A percentile compares a stretch with the other conserved stretches of the same genome.
Conservation (phyloP, 2,329 filamentous ascomycete species). For the Thelonectria olida region DNA sequence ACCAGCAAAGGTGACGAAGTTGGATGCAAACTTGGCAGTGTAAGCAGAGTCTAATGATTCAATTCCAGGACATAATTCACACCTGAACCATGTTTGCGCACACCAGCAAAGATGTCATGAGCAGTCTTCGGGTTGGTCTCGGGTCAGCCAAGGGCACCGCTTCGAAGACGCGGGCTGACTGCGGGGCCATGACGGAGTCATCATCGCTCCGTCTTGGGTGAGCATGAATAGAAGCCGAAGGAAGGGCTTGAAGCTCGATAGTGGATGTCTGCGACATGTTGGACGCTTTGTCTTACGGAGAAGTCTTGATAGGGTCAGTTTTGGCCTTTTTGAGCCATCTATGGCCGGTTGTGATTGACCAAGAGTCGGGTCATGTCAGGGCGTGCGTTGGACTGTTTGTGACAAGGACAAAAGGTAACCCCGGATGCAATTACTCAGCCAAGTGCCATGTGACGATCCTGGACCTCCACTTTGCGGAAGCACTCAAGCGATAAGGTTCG, state of each 20-base stretch:
- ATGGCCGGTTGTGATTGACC: neutral
- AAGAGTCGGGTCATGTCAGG: neutral
- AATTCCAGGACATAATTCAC: too few relatives aligned
- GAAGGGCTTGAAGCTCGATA: constrained; percentile 13
- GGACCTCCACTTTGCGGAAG: neutral
- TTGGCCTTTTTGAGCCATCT: neutral
- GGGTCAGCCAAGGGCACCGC: neutral
- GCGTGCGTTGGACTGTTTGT: neutral
- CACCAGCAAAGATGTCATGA: constrained; percentile 13
- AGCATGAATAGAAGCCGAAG: neutral
- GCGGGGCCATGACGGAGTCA: neutral
- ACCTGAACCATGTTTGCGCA: constrained; percentile 18
- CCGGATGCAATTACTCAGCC: neutral
- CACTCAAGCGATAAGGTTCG: neutral
- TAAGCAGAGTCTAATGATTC: neutral
- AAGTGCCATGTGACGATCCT: neutral
- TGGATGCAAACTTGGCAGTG: constrained; percentile 8
- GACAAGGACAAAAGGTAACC: neutral
- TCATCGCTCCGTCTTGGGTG: neutral
- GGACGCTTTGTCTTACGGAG: too few relatives aligned
- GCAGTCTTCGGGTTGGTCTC: neutral
- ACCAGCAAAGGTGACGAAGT: constrained; percentile 15
- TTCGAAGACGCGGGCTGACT: constrained; percentile 3
- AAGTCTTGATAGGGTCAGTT: neutral
- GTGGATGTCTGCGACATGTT: constrained; percentile 10